Base-by-base conservation (phyloP, 805 yeast species). In the Myxozyma vanderwaltii region DNA sequence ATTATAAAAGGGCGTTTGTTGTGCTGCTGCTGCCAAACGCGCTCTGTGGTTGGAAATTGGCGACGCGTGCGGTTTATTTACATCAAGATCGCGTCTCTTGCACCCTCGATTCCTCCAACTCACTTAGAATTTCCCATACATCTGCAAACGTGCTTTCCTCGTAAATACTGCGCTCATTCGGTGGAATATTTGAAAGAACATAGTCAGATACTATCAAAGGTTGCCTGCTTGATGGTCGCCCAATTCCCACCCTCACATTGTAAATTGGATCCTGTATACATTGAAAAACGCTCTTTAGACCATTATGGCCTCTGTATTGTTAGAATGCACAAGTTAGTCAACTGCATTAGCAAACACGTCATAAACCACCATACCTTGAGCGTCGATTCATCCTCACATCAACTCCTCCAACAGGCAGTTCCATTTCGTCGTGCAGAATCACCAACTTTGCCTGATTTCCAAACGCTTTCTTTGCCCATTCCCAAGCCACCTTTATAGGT, bases 241-340 rank as follows among this genome's bases (percentile, higher is more conserved):
- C 96, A 15, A 91, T 87, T 0, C 97, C 97, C 7, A 91, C 76
- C 17, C 86, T 82, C 13, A 91, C 69, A 51, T 89, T 82, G 41
- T 23, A 24, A 19, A 13, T 36, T 19, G 26, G 26, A 26, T 36
- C 52, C n/a, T 24, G 35, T 38, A 80, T 70, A 23, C 59, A 43
- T 5, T 71, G 64, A 45, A 79, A 80, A 2, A 91, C 79, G 41
- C 86, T 82, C 61, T 80, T 79, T 27, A 91, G 76, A 0, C 97
- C 97, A 69, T 89, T 90, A 68, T 91, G 98, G 0, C 96, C 97
- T 46, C 94, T 76, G 15, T 31, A 84, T n/a, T n/a, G n/a, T n/a
- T n/a, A n/a, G n/a, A n/a, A n/a, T n/a, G n/a, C n/a, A 5, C 23
- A 43, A 17, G 15, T n/a, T 8, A 43, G 35, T n/a, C 40, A 36